Evolutionary conservation across 768 basidiomycete genomes (phyloP).

Genomic region (Boletus reticulatus): DNA sequence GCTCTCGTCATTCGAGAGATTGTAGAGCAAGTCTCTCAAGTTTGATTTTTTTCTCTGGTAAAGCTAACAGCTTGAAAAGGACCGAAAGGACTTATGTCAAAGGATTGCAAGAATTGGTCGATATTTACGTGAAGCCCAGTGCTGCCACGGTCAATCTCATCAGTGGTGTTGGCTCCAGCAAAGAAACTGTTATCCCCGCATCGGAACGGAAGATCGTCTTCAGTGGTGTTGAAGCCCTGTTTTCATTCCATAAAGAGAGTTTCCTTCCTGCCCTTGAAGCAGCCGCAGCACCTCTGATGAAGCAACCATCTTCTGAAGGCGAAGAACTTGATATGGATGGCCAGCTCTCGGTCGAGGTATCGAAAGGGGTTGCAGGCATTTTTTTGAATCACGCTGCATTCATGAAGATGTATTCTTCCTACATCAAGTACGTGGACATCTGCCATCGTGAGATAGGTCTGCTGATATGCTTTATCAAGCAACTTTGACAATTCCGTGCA

Average conservation of each 20-base stretch:
- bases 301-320: constrained; percentile 40
- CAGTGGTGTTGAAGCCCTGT: constrained; percentile 82
- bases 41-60: not conserved
- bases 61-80: constrained; percentile 39
- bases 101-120: constrained; percentile 89
- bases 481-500: constrained; percentile 94
- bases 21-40: constrained; percentile 60
- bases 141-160: constrained; percentile 66
- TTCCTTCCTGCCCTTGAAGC: constrained; percentile 89
- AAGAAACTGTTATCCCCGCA: constrained; percentile 83
- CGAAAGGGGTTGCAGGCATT: constrained; percentile 79
- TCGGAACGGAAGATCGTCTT: constrained; percentile 91
- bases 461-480: constrained; percentile 39
- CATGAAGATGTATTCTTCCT: constrained; percentile 98
- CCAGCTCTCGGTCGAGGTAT: constrained; percentile 68
- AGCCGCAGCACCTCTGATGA: constrained; percentile 69
- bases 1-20: constrained; percentile 88
- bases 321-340: constrained; percentile 66
- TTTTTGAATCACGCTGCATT: constrained; percentile 95
- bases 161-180: constrained; percentile 65
- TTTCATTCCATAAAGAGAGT: constrained; percentile 89
- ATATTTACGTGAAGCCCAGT: constrained; percentile 92
- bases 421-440: constrained; percentile 77
- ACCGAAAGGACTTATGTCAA: constrained; percentile 95
- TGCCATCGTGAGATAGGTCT: not conserved